Conservation (phyloP, 768 basidiomycete genomes). For the Boletus edulis region DNA sequence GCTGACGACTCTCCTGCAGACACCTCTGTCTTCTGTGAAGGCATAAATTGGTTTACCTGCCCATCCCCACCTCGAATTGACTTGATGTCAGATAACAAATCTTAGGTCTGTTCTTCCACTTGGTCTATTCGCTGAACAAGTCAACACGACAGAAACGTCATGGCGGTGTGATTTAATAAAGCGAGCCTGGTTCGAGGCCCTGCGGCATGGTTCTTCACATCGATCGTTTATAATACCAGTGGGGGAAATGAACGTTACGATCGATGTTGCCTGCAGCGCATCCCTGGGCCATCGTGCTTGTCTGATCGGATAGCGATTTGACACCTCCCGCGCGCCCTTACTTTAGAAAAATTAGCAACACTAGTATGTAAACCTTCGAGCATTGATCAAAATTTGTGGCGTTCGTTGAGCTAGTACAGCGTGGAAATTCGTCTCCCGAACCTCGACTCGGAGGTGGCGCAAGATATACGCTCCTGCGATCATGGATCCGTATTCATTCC, state of each 20-base stretch:
- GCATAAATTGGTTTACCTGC: not conserved
- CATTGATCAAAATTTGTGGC: too few relatives aligned
- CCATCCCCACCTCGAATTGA: not conserved
- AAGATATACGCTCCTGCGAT: not conserved
- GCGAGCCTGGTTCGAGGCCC: constrained; percentile 1
- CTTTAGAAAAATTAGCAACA: not conserved
- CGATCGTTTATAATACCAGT: not conserved
- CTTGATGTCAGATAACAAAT: not conserved
- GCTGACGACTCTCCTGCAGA: constrained; percentile 13
- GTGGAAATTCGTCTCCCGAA: constrained; percentile 1
- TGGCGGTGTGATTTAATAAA: constrained; percentile 9
- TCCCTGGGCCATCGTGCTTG: not conserved
- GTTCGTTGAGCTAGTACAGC: too few relatives aligned
- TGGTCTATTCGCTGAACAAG: not conserved
- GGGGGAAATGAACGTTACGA: not conserved
- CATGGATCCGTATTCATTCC: constrained; percentile 19
- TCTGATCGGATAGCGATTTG: not conserved
- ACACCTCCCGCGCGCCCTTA: not conserved
- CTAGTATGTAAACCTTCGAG: not conserved
- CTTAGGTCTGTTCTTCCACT: not conserved
- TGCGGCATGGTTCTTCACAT: not conserved
- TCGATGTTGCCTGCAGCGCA: not conserved
- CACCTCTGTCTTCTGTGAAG: not conserved
- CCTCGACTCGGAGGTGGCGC: not conserved
- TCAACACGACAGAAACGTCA: not conserved